Evolutionary conservation across 805 yeast species (phyloP), one percentile per base, ranked within the genome.

Genomic region (Candida coleopterorum): DNA sequence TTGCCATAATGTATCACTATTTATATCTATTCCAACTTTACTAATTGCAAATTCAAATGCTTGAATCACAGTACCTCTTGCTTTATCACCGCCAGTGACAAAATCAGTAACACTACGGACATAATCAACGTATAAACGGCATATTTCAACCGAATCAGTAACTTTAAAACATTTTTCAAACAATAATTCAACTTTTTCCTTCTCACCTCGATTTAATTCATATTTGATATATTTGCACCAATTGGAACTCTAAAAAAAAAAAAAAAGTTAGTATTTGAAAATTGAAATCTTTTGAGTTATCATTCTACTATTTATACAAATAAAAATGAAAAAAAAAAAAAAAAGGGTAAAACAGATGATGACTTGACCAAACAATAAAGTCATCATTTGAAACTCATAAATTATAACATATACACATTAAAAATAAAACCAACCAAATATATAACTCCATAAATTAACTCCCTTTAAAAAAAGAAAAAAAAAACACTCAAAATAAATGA

Each of bases 21-120:
- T 68, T 4, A 82, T 74, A 55, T 93, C 97, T 22, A 77, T 60
- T 0, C 96, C 96, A 34, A 89, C 85, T 41, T 79, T 75, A 20
- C 72, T 77, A 14, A 85, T 64, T 1, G 94, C 95, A 53, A 84
- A 76, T 42, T 88, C 94, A 55, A 80, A 90, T 0, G 96, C 95
- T 52, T 79, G 82, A 12, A 81, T 68, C 10, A 89, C 84, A 2
- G 75, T 72, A 9, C 79, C 72, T 44, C 93, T 66, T 0, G 93
- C 89, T 44, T 74, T 79, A 53, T 83, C 94, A 24, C 93, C 93
- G 17, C 90, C 94, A 4, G 88, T 81, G 36, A 82, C 75, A 16
- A 82, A 70, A 47, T 76, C 74, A 49, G 84, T 79, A 38, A 72
- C 75, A 29, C 86, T 68, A 38, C 89, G 77, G 20, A 89, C 86